These are phyloP conservation scores for Ambrosiella beaveri DNA, from an alignment of 2,329 filamentous ascomycete species.

Conservation along the genomic window DNA sequence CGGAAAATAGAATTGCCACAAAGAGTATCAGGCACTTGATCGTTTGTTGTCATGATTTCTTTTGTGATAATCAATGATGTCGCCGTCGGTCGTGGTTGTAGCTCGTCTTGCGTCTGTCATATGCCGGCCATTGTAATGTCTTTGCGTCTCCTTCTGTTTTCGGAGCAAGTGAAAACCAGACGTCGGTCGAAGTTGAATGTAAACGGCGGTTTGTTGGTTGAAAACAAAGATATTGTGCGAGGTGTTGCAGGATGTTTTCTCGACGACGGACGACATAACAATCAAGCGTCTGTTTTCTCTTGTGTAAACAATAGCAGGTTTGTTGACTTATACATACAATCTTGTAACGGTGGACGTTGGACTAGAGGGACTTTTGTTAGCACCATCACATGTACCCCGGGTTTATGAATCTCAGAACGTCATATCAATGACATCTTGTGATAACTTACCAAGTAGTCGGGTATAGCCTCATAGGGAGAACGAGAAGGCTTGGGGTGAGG, in stretches of 20 bases:
- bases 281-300: not conserved
- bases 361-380: conserved; percentile 15
- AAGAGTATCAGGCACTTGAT: not conserved
- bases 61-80: not conserved
- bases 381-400: not conserved
- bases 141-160: conserved; percentile 8
- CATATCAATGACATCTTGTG: not conserved
- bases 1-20: not conserved
- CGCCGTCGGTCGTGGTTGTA: not conserved
- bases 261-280: not conserved
- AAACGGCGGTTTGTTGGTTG: too few species aligned
- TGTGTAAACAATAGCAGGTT: not conserved
- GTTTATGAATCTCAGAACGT: too few species aligned
- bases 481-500: conserved; percentile 13
- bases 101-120: not conserved
- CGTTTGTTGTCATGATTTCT: not conserved
- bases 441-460: conserved; percentile 41
- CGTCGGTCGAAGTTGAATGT: too few species aligned
- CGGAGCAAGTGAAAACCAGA: not conserved
- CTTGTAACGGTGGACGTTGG: conserved; percentile 54
- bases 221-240: too few species aligned
- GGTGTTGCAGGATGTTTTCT: not conserved
- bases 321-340: conserved; percentile 25
- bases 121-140: not conserved
- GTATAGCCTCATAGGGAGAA: conserved; percentile 45